These are phyloP conservation scores for Draba incana DNA, from an alignment of 345 rosid genomes.

Conservation along the genomic window DNA sequence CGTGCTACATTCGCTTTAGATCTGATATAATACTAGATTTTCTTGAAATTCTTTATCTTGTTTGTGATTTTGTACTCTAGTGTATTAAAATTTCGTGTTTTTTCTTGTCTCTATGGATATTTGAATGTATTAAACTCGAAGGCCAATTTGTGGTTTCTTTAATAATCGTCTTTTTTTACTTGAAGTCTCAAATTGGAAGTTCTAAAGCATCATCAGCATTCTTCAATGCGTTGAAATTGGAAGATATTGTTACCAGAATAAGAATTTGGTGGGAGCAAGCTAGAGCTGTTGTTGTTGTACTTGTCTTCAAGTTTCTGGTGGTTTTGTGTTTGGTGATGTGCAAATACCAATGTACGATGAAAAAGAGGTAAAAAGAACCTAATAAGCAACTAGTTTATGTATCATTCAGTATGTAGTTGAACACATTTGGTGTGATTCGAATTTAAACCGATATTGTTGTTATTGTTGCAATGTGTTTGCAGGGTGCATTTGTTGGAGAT, in stretches of 20 bases:
- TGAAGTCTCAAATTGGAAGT: constrained; percentile 38
- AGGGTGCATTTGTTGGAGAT: constrained; percentile 73
- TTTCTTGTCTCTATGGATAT: neutral
- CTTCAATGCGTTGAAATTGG: constrained; percentile 26
- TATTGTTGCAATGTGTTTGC: neutral
- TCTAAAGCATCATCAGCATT: no score
- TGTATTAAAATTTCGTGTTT: constrained; percentile 1
- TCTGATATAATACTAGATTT: no score
- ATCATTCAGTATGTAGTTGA: neutral
- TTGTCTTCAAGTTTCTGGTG: constrained; percentile 47
- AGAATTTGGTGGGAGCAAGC: constrained; percentile 35
- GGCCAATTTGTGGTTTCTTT: constrained; percentile 4
- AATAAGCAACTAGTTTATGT: neutral
- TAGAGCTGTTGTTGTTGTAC: constrained; percentile 39
- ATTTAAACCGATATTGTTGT: neutral
- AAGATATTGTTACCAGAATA: constrained; percentile 3
- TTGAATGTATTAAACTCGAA: neutral
- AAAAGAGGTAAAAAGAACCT: constrained; percentile 46
- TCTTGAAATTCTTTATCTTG: neutral
- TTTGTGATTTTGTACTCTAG: constrained; percentile 22
- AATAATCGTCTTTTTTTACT: constrained; percentile 20
- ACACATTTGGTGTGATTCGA: constrained; percentile 7
- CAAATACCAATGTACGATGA: constrained; percentile 66
- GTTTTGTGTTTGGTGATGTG: constrained; percentile 48
- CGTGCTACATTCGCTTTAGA: constrained; percentile 35